Evolutionary conservation across 1,284 basidiomycete genomes (phyloP), one percentile per base, ranked within the genome.

Genomic region (Ustilago sp.): DNA sequence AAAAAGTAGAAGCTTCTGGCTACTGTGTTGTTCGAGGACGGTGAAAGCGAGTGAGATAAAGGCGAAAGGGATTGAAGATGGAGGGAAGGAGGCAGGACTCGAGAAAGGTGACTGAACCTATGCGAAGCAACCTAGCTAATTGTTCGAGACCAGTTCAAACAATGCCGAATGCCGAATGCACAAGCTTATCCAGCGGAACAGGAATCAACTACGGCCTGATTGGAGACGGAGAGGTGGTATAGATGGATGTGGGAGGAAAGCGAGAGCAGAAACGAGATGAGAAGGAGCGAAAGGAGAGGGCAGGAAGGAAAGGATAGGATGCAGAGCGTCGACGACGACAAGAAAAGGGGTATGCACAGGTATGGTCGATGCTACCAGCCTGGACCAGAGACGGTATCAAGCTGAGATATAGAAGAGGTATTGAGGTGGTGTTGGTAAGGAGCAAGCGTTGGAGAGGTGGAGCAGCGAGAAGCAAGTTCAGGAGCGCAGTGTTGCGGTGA

Each of bases 401-500:
- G 36, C 15, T 41, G 59, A 60, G 31, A 32, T 34, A 41, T 52
- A 8, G 5, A 28, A 19, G 36, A 32, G 48, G 36, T 59, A 43
- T 17, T 38, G 52, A 54, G 55, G 8, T 45, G 55, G n/a, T 43
- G 55, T 43, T 43, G 31, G 43, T 45, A 43, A 35, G 32, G 31
- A 35, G 45, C 19, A 19, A 11, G 19, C 23, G 11, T 19, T 59
- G 43, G 31, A 12, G 32, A 35, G 17, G 47, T 38, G 31, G 23
- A 48, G 19, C 47, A 52, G 41, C 13, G 17, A 59, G 45, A 57
- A 57, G 19, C 45, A 23, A 41, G 23, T 53, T 45, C 50, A 54
- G 45, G 15, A 45, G 53, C 39, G 36, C 41, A 9, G 17, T 31
- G 17, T 56, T 63, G 57, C 63, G 31, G 72, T 74, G 72, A 74